Evolutionary conservation across 441 rosid species (phyloP), one percentile per base, ranked within the genome.

Genomic region (Gossypium laxum): DNA sequence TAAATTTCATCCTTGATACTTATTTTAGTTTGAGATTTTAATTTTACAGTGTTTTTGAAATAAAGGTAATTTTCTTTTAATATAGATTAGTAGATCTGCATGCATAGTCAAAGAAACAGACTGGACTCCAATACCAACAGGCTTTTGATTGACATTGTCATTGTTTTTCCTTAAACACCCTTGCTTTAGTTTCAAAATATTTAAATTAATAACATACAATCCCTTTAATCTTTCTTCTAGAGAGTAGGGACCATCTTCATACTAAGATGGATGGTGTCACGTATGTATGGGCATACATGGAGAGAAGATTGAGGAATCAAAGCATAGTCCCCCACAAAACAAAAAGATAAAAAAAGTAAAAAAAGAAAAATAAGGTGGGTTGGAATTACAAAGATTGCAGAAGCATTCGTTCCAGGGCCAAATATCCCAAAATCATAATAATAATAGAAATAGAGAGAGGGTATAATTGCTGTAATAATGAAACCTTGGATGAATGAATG

Each of bases 61-160:
- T 17, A 52, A 57, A 69, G 61, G 65, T 43, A 8, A 10, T 11
- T 32, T 15, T 63, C 5, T 30, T 43, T 58, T 32, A 32, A 32
- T 52, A 15, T 18, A 8, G 21, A 45, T 45, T 2, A 45, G 69
- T 65, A 38, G 57, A 72, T 54, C 57, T 41, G 62, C 21, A 54
- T 30, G 51, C 17, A 66, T 30, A 56, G 78, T 78, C 74, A 75
- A 73, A 69, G 71, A 62, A 60, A 75, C 77, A 66, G 75, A 69
- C 63, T 77, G 78, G 69, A 74, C 62, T 61, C 54, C 76, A 58
- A 26, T 58, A 58, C 18, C 41, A 51, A 17, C 72, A 38, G 18
- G 43, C 15, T 52, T 59, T 56, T 50, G 11, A 63, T 38, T 58
- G 62, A 12, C 38, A 15, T 64, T 63, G 45, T 38, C 22, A 24